Evolutionary conservation across 148 eudicot genomes (phyloP), one percentile per base, ranked within the genome.

Genomic region (Spergularia marina): DNA sequence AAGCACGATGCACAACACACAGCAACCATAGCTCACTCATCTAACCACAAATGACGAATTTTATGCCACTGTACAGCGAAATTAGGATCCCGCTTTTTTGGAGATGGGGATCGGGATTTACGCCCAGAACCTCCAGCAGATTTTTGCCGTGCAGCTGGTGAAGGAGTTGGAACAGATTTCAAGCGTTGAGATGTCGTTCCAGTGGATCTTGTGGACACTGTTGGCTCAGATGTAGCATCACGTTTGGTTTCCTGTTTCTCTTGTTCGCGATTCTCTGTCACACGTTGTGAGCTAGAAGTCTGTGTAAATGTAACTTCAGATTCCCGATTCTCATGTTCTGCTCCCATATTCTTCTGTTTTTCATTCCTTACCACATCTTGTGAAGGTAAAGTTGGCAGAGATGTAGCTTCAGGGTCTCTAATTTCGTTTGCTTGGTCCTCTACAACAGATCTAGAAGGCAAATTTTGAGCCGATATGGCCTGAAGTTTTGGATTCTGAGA

Each of bases 1-100:
- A 44, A 44, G 49, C 49, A 9, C 1, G 49, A 44, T 44, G 49
- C 49, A 9, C 10, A 44, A 44, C 49, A 44, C 49, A 6, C 54
- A 30, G 18, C 10, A 53, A 16, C 47, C n/a, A 5, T 52, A 67
- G 53, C n/a, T 81, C 66, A 81, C 16, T 80, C 79, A 51, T 75
- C 85, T 63, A 83, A 77, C 90, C 90, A 90, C 83, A 88, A 25
- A 82, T 85, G 85, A 47, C 90, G 83, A 15, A 84, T 84, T 70
- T 55, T 53, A 69, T 74, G 83, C 93, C 91, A 89, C 58, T 87
- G 79, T 0, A 87, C 81, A 8, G 80, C 82, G 7, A 77, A 54
- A 61, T 79, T 66, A 15, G 82, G 82, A 53, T 76, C 80, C 59
- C 66, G 77, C 15, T 79, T 53, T 44, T 59, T 67, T 10, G 71